Base-by-base conservation (phyloP, 495 filamentous ascomycete genomes). In the Annulohypoxylon stygium region DNA sequence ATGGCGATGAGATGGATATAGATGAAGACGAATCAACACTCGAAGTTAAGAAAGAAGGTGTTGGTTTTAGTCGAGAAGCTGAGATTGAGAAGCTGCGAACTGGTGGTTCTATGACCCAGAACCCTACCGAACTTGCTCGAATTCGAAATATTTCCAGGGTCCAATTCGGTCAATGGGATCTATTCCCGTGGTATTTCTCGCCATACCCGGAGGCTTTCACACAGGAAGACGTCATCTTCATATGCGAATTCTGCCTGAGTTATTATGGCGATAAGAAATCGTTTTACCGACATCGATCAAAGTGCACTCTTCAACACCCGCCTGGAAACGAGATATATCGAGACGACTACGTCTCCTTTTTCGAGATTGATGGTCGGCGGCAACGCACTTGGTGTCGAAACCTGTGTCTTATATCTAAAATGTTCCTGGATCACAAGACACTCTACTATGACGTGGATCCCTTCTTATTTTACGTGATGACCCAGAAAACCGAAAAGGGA, bases 371-470 rank as follows among this genome's bases (percentile, higher is more conserved):
- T 76, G 96, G 96, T 4, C 89, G 94, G 14, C 87, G 96, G n/a
- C 96, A 99, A 76, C 88, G 95, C 10, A 97, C 93, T 2, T 99
- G 94, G 94, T 98, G 97, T 71, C 93, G 96, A 4, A 99, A 99
- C 73, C 86, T 99, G 23, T 98, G 96, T 80, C 86, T 99, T 0
- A 86, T 99, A 4, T 93, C 89, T 66, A 99, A 99, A 78, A 91
- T 98, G 78, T 99, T 99, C 82, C 89, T 99, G 26, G 96, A 98
- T 75, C 96, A 98, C 84, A 99, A 99, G 81, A 98, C 96, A 7
- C 91, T 99, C n/a, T 99, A 97, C 86, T 99, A 98, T 83, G 96
- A 99, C 75, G 96, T 99, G 61, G 96, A 99, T 77, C 96, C 96
- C 8, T 99, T 99, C 81, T 84, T 98, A 9, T 99, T 98, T 86